A percentile compares a stretch with the other conserved stretches of the same genome.
phyloP scores from a whole-genome alignment of 768 basidiomycete species.

The Russula sp. region DNA sequence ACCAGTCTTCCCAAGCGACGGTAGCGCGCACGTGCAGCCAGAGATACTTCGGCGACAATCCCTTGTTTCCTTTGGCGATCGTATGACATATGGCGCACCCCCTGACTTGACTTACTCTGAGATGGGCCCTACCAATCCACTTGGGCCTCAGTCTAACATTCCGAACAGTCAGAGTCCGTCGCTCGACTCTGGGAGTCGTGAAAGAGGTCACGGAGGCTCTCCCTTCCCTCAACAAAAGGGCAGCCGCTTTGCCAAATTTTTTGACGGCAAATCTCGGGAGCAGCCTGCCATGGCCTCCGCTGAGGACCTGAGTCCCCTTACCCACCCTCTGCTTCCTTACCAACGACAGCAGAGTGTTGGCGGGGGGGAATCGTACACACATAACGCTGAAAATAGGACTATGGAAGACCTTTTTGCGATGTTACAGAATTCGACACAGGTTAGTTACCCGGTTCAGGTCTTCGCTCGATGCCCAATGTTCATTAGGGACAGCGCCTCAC shows the following conservation, averaged over 20 bases:
- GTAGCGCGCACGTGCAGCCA: slow-evolving; percentile 6
- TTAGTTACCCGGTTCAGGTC: slow-evolving; percentile 31
- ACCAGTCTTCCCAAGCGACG: slow-evolving; percentile 9
- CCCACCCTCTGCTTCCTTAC: slow-evolving; percentile 40
- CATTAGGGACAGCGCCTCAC: slow-evolving; percentile 19
- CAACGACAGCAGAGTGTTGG: slow-evolving; percentile 38
- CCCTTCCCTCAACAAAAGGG: slow-evolving; percentile 57
- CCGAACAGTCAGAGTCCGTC: slow-evolving; percentile 22
- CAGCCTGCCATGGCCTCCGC: slow-evolving; percentile 35
- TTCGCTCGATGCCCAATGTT: slow-evolving; percentile 23
- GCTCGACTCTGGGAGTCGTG: slow-evolving; percentile 24
- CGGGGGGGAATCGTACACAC: slow-evolving; percentile 35
- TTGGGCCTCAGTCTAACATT: slow-evolving; percentile 10
- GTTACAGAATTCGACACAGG: slow-evolving; percentile 72
- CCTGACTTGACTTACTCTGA: slow-evolving; percentile 16
- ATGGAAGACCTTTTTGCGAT: slow-evolving; percentile 81
- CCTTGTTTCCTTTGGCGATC: slow-evolving; percentile 15
- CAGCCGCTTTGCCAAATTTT: slow-evolving; percentile 84
- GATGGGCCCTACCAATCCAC: slow-evolving; percentile 8
- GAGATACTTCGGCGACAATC: slow-evolving; percentile 20
- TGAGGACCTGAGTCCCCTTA: slow-evolving; percentile 39
- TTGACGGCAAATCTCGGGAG: slow-evolving; percentile 57
- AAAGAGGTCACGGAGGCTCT: slow-evolving; percentile 30
- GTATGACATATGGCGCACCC: slow-evolving; percentile 6
- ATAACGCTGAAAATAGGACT: slow-evolving; percentile 47